These are phyloP conservation scores for Lolium perenne DNA, from an alignment of 176 grass and related monocot species.

Conservation along the genomic window DNA sequence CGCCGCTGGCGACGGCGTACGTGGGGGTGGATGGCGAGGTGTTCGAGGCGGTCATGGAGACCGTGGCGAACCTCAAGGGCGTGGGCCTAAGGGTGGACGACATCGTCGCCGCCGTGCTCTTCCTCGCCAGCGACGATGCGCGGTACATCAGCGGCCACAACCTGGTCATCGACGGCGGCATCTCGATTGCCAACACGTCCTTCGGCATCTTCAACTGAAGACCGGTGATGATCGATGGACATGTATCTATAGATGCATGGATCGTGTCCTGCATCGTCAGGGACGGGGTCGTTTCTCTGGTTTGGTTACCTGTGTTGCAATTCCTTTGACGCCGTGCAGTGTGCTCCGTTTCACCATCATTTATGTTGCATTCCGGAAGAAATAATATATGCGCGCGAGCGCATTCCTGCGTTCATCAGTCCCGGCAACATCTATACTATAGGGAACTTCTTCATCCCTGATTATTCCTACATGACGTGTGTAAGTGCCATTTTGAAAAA, in stretches of 20 bases:
- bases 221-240: background rate
- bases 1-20: slow-evolving; percentile 47
- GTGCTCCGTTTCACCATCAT: background rate
- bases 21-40: slow-evolving; percentile 34
- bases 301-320: background rate
- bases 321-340: background rate
- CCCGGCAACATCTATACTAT: no score
- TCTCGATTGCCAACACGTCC: slow-evolving; percentile 45
- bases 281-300: background rate
- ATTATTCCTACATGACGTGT: no score
- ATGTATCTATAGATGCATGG: background rate
- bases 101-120: slow-evolving; percentile 59
- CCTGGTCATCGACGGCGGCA: slow-evolving; percentile 58
- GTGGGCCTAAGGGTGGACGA: slow-evolving; percentile 45
- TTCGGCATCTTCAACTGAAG: slow-evolving; percentile 57
- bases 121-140: slow-evolving; percentile 57
- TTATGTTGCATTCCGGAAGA: background rate
- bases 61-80: slow-evolving; percentile 49
- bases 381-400: background rate
- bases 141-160: slow-evolving; percentile 61
- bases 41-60: slow-evolving; percentile 50
- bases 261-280: background rate
- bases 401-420: background rate
- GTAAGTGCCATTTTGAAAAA: no score
- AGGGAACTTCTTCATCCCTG: no score